phyloP scores from a whole-genome alignment of 306 rosid species.

The Vigna trinervia region DNA sequence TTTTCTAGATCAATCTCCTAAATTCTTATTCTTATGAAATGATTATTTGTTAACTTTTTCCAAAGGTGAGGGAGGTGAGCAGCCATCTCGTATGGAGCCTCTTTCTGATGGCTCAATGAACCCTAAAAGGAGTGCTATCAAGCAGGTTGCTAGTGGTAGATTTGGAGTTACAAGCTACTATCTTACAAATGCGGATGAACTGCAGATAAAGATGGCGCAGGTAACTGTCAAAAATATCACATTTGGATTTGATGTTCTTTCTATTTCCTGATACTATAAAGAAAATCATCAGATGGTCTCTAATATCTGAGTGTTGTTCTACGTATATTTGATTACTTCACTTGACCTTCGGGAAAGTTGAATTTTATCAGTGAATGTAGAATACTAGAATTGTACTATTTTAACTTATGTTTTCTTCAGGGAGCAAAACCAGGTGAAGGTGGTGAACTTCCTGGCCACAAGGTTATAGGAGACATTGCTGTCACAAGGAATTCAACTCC shows the following conservation, averaged over 20 bases:
- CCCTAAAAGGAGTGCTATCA: constrained; percentile 20
- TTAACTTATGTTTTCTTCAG: neutral
- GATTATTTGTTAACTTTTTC: neutral
- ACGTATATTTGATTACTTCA: neutral
- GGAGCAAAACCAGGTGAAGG: constrained; percentile 26
- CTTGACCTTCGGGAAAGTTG: neutral
- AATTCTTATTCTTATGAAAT: neutral
- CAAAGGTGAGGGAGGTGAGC: constrained; percentile 28
- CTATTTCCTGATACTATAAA: neutral
- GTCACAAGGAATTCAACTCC: constrained; percentile 25
- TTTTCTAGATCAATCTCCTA: neutral
- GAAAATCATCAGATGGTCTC: neutral
- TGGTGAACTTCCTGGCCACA: constrained; percentile 26
- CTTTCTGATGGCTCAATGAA: constrained; percentile 23
- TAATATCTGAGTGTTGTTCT: neutral
- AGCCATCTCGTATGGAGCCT: constrained; percentile 30
- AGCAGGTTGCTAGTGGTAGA: constrained; percentile 27
- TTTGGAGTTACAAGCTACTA: constrained; percentile 24
- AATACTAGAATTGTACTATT: neutral
- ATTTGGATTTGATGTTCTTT: neutral
- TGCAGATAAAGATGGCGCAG: constrained; percentile 33
- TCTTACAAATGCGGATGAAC: constrained; percentile 14
- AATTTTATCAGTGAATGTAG: neutral
- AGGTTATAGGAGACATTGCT: constrained; percentile 26
- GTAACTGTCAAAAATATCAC: constrained; percentile 2